A percentile compares a stretch with the other conserved stretches of the same genome.
These are phyloP conservation scores for Rhizopogon rudus DNA, from an alignment of 768 basidiomycete species.

Conservation along the genomic window DNA sequence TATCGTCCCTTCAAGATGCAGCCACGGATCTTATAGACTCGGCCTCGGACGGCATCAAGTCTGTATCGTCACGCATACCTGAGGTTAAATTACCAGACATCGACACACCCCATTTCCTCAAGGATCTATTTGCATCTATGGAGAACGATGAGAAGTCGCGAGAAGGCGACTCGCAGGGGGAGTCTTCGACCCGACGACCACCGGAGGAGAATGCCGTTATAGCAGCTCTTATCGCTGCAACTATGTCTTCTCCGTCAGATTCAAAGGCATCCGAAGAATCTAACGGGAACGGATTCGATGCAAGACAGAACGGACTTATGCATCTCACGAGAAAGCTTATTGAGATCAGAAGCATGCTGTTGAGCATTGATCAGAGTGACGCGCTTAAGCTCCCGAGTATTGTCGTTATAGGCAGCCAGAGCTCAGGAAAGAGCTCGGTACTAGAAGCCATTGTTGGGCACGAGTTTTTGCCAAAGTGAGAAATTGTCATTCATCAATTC, in stretches of 20 bases:
- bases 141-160: slow-evolving; percentile 27
- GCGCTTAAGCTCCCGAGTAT: slow-evolving; percentile 93
- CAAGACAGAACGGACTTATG: slow-evolving; percentile 80
- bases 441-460: slow-evolving; percentile 97
- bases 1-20: slow-evolving; percentile 59
- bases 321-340: slow-evolving; percentile 93
- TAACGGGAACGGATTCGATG: slow-evolving; percentile 34
- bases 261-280: slow-evolving; percentile 31
- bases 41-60: slow-evolving; percentile 64
- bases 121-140: slow-evolving; percentile 45
- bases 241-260: slow-evolving; percentile 73
- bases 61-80: slow-evolving; percentile 54
- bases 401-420: slow-evolving; percentile 97
- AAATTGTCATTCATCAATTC: slow-evolving; percentile 7
- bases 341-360: slow-evolving; percentile 90
- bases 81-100: slow-evolving; percentile 54
- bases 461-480: slow-evolving; percentile 96
- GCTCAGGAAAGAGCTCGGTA: slow-evolving; percentile 97
- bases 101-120: slow-evolving; percentile 63
- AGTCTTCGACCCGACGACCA: slow-evolving; percentile 35
- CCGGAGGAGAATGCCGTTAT: slow-evolving; percentile 56
- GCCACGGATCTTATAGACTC: slow-evolving; percentile 68
- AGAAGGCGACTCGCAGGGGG: slow-evolving; percentile 27
- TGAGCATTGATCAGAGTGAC: slow-evolving; percentile 95
- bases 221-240: slow-evolving; percentile 73